These are phyloP conservation scores for Crucihimalaya himalaica DNA, from an alignment of 345 rosid genomes.

Conservation along the genomic window DNA sequence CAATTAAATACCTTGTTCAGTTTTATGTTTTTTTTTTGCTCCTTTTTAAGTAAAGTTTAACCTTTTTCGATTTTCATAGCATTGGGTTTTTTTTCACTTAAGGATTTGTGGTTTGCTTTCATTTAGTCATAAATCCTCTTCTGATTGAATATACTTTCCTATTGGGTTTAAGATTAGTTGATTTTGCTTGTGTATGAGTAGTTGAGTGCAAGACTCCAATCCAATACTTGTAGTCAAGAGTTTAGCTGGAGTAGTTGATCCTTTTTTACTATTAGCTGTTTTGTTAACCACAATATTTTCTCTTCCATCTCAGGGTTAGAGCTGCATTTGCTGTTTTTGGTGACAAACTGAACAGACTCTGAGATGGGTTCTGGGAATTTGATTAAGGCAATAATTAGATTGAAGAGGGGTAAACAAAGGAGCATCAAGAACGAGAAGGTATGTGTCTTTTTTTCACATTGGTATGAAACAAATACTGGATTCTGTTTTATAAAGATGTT, in stretches of 20 bases:
- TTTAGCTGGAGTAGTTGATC: background rate
- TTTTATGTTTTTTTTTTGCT: background rate
- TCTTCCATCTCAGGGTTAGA: slow-evolving; percentile 45
- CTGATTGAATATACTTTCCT: slow-evolving; percentile 2
- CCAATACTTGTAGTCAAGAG: background rate
- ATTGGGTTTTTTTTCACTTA: background rate
- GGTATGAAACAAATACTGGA: background rate
- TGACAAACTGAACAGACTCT: slow-evolving; percentile 23
- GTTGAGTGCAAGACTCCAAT: background rate
- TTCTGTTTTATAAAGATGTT: background rate
- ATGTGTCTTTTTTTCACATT: background rate
- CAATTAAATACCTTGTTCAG: background rate
- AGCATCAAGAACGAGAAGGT: slow-evolving; percentile 51
- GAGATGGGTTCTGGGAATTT: slow-evolving; percentile 85
- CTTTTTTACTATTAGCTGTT: background rate
- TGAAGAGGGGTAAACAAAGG: slow-evolving; percentile 59
- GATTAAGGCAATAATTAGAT: slow-evolving; percentile 69
- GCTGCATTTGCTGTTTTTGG: slow-evolving; percentile 28
- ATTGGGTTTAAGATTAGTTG: background rate
- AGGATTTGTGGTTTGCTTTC: background rate
- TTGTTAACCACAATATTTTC: background rate
- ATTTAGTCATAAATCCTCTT: background rate
- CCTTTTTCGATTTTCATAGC: slow-evolving; percentile 16
- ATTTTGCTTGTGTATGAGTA: background rate
- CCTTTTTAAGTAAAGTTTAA: background rate